Evolutionary conservation across 129 eudicot genomes (phyloP), one percentile per base, ranked within the genome.

Genomic region (Tanacetum coccineum): DNA sequence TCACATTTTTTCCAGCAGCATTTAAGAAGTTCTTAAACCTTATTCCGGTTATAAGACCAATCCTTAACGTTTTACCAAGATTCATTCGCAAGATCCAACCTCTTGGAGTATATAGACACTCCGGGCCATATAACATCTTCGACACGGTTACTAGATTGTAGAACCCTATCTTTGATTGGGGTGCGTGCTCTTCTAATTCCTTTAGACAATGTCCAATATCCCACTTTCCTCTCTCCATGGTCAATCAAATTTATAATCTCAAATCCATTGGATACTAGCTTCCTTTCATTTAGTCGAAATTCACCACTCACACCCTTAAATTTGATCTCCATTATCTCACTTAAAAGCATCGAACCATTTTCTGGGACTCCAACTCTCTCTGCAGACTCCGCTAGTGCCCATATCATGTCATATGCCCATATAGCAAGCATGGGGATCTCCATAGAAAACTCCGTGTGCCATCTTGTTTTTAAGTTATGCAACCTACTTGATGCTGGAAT

Each of bases 301-400:
- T 82, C 58, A 14, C 96, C 91, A 42, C 76, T 74, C 19, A 87
- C 25, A 17, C 91, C 95, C 7, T 22, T 71, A 1, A 84, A 74
- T 8, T 62, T 25, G 7, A 58, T 54, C 13, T 63, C 70, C n/a
- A 59, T 21, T 19, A 78, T 14, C 22, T 46, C 36, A 25, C 32
- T 14, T 14, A 14, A 3, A 14, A 66, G 70, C 18, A 12, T 50
- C 8, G 50, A 45, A 26, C 68, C 75, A 59, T 48, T 71, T 18
- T 18, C 28, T 25, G 49, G 51, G 39, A 66, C 21, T 46, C 64
- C 55, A 6, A 68, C 62, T 54, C 17, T 75, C 61, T 75, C 80
- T 26, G 60, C 3, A 48, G 80, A 61, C 59, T 58, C 62, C 1
- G 74, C 80, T 21, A 75, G 74, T 48, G 69, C 80, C 63, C 74